Conservation (phyloP, 257 asterid genomes). For the Echites panduratus region DNA sequence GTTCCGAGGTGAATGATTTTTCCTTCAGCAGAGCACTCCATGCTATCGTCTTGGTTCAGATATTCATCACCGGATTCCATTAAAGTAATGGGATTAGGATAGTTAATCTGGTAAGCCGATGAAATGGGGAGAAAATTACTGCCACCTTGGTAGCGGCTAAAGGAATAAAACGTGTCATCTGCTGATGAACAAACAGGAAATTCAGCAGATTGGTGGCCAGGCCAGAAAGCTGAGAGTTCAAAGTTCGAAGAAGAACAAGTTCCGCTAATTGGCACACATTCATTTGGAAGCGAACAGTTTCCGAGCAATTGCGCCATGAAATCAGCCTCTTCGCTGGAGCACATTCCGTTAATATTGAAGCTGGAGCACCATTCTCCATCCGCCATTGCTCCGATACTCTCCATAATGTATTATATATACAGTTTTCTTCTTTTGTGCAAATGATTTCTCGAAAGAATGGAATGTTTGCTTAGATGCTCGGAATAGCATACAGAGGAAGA, state of each 20-base stretch:
- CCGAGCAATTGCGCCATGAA: slow-evolving; percentile 52
- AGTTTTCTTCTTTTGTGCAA: no score
- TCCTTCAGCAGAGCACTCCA: slow-evolving; percentile 24
- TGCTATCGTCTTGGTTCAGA: slow-evolving; percentile 36
- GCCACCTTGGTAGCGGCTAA: no score
- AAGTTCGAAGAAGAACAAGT: no score
- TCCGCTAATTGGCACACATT: slow-evolving; percentile 18
- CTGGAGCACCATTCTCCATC: slow-evolving; percentile 48
- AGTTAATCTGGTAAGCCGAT: slow-evolving; percentile 4
- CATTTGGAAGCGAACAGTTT: slow-evolving; percentile 36
- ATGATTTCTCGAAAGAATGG: neutral
- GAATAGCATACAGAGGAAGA: slow-evolving; percentile 7
- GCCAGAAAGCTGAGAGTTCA: slow-evolving; percentile 20
- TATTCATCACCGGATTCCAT: slow-evolving; percentile 30
- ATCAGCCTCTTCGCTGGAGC: slow-evolving; percentile 37
- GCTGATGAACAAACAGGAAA: slow-evolving; percentile 21
- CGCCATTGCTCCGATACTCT: slow-evolving; percentile 25
- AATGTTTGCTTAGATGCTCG: slow-evolving; percentile 15
- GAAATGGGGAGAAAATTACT: slow-evolving; percentile 25
- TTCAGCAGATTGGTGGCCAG: neutral
- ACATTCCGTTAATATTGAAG: slow-evolving; percentile 35
- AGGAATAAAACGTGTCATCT: no score
- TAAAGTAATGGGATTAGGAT: neutral
- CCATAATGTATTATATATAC: slow-evolving; percentile 44
- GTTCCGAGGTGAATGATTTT: no score